These are phyloP conservation scores for Syzygium jambos DNA, from an alignment of 345 rosid species.

Conservation along the genomic window DNA sequence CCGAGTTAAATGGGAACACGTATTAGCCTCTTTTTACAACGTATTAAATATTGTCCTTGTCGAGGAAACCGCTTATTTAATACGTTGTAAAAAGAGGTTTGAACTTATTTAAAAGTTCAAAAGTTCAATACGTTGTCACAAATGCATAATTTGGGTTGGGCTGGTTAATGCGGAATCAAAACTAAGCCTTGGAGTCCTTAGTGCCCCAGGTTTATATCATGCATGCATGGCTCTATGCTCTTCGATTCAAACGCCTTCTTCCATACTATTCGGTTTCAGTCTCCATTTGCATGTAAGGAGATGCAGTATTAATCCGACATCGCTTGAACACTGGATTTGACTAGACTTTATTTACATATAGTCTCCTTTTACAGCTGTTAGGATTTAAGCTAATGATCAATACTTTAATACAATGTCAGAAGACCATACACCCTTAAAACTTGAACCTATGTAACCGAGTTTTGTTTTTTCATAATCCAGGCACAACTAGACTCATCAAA, in stretches of 20 bases:
- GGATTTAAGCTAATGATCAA: neutral
- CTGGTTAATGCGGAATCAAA: neutral
- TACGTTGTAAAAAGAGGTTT: too few relatives aligned
- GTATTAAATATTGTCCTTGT: neutral
- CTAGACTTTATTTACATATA: neutral
- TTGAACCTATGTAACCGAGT: neutral
- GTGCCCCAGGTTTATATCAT: neutral
- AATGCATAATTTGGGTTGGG: neutral
- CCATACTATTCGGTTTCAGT: neutral
- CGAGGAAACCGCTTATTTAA: neutral
- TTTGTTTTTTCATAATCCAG: neutral
- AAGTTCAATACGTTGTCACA: neutral
- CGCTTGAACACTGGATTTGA: too few relatives aligned
- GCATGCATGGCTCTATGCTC: neutral
- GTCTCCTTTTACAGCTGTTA: neutral
- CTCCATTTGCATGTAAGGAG: neutral
- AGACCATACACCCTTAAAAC: neutral
- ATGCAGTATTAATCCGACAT: too few relatives aligned
- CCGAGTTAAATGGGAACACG: neutral
- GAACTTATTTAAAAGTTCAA: too few relatives aligned
- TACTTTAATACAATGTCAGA: neutral
- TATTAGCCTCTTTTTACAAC: neutral
- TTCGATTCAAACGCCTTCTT: neutral
- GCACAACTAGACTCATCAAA: neutral
- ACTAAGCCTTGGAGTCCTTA: neutral